Evolutionary conservation across 2,329 filamentous ascomycete species (phyloP), one percentile per base, ranked within the genome.

Genomic region (Exophiala phaeomuriformis): DNA sequence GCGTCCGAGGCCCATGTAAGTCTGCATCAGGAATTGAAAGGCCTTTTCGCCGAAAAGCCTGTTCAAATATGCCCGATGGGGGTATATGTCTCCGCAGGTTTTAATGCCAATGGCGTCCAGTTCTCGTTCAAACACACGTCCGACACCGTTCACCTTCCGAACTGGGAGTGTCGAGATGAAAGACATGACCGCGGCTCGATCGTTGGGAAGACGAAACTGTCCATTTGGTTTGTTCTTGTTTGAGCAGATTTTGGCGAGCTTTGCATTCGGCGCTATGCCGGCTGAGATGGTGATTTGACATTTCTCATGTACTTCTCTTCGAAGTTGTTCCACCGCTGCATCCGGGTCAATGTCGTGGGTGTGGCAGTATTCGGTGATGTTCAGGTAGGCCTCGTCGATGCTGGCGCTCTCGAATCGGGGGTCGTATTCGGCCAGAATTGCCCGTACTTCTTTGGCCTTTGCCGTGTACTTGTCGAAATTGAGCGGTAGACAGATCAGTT

Each of bases 221-320:
- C 93, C 93, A 63, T 98, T 95, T 0, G 93, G 93, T 66, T 98
- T 98, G 70, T 97, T 96, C 68, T 86, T 82, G 66, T 98, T 96
- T 12, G 89, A 95, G 63, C 86, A 89, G 32, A 98, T 95, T 70
- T 98, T 98, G 31, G 93, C 91, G 9, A 98, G 76, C 66, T 90
- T 91, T 0, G 90, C 85, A 68, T 98, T 98, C 1, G 89, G 86
- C 0, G 90, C 91, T 56, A 98, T 95, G 0, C 93, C 93, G 0
- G 91, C 93, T 10, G 90, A 96, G 2, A 98, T 85, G 0, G 90
- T 96, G 52, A 98, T 84, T 37, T 85, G 82, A 0, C 89, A 86
- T 64, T 80, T 83, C 56, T 88, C 79, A 36, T 85, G 77, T 1
- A 98, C 81, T 64, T 95, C 83, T 7, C 76, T 76, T 6, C 93